A percentile compares a stretch with the other conserved stretches of the same genome.
Evolutionary conservation across 306 rosid species (phyloP).

Genomic region (Malus sylvestris): DNA sequence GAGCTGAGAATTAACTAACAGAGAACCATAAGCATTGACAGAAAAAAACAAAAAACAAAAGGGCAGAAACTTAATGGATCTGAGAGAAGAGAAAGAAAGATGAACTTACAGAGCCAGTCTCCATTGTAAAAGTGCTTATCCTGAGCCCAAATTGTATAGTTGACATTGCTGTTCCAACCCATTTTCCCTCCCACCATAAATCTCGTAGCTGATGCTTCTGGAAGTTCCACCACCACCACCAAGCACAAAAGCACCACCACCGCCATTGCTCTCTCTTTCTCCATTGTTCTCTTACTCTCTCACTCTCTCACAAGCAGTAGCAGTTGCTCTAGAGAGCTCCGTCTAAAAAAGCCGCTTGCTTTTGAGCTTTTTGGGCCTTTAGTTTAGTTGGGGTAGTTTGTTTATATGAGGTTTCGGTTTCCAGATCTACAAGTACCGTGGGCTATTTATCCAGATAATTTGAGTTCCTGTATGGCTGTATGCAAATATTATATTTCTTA

Average conservation of each 20-base stretch:
- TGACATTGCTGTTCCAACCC: constrained; percentile 70
- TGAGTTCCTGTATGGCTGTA: neutral
- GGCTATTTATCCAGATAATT: neutral
- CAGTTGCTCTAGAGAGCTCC: constrained; percentile 23
- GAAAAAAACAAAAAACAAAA: no score
- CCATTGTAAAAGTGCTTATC: constrained; percentile 75
- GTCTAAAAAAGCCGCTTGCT: neutral
- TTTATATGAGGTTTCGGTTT: neutral
- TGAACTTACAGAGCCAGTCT: constrained; percentile 82
- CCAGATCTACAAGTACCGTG: neutral
- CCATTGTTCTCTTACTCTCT: constrained; percentile 33
- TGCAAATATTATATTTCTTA: neutral
- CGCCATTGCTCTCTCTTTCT: constrained; percentile 24
- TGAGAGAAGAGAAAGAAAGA: neutral
- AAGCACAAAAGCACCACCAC: constrained; percentile 24
- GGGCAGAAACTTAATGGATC: constrained; percentile 4
- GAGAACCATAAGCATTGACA: neutral
- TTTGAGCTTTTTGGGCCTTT: neutral
- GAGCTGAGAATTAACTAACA: neutral
- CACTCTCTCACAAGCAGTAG: neutral
- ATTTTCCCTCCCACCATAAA: constrained; percentile 49
- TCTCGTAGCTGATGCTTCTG: constrained; percentile 54
- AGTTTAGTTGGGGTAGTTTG: neutral
- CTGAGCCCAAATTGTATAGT: constrained; percentile 73
- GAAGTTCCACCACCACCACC: constrained; percentile 27